Conservation (phyloP, 768 basidiomycete genomes). For the Mycena sanguinolenta region DNA sequence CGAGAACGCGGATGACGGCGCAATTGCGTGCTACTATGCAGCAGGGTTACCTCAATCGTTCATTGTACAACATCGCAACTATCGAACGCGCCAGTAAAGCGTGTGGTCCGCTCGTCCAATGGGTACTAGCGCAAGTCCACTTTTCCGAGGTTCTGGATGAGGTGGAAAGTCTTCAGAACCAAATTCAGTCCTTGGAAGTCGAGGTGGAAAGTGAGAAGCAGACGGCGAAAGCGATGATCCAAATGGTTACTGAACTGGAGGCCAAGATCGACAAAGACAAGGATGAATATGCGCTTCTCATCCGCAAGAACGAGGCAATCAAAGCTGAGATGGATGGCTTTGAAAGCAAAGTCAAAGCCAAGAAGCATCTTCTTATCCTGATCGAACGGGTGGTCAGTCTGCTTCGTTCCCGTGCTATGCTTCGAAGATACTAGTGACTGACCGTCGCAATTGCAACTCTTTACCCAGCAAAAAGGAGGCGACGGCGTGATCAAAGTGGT, state of each 20-base stretch:
- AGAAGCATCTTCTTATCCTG: slow-evolving; percentile 77
- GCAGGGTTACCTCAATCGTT: slow-evolving; percentile 90
- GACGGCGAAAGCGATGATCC: slow-evolving; percentile 89
- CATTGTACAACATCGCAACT: slow-evolving; percentile 93
- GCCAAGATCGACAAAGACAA: slow-evolving; percentile 94
- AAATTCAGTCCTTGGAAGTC: slow-evolving; percentile 91
- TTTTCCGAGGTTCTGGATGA: slow-evolving; percentile 98
- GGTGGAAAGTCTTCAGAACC: slow-evolving; percentile 96
- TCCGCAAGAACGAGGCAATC: slow-evolving; percentile 97
- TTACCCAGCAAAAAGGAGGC: slow-evolving; percentile 66
- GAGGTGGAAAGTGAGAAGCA: slow-evolving; percentile 97
- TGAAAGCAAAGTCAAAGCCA: slow-evolving; percentile 96
- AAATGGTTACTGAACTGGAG: slow-evolving; percentile 94
- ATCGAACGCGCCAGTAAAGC: slow-evolving; percentile 97
- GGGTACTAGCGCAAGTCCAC: slow-evolving; percentile 96
- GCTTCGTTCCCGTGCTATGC: slow-evolving; percentile 3
- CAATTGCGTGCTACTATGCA: slow-evolving; percentile 91
- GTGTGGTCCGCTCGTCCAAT: slow-evolving; percentile 97
- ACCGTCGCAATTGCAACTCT: slow-evolving; percentile 10
- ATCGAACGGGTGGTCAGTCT: slow-evolving; percentile 85
- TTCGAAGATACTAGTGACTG: slow-evolving; percentile 9
- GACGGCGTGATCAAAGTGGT: slow-evolving; percentile 69
- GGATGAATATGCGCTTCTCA: slow-evolving; percentile 96
- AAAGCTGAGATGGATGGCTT: slow-evolving; percentile 98
- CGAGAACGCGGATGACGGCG: slow-evolving; percentile 90